phyloP scores from a whole-genome alignment of 768 basidiomycete genomes.

The Mycena amicta region DNA sequence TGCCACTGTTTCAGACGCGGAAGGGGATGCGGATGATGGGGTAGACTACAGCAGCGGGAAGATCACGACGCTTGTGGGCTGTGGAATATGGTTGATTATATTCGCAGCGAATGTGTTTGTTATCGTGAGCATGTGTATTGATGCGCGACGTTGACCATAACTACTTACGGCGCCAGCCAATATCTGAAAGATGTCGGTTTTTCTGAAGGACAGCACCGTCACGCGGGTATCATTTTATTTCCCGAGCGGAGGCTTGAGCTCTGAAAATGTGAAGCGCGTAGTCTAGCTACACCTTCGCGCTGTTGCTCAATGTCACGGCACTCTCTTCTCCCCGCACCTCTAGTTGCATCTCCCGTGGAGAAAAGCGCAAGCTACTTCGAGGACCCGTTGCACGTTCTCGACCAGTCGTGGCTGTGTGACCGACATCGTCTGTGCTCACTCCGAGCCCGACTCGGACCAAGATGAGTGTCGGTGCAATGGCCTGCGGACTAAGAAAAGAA shows the following conservation, averaged over 20 bases:
- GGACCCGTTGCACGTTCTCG: not conserved
- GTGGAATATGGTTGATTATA: constrained; percentile 64
- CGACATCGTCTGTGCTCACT: constrained; percentile 14
- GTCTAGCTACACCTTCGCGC: too few species aligned
- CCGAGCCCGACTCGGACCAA: constrained; percentile 15
- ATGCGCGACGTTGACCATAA: not conserved
- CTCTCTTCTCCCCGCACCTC: too few species aligned
- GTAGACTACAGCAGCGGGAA: constrained; percentile 69
- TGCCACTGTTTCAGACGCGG: constrained; percentile 15
- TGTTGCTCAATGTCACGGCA: too few species aligned
- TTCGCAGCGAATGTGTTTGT: constrained; percentile 78
- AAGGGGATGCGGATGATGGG: constrained; percentile 32
- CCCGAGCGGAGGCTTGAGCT: too few species aligned
- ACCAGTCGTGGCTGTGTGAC: not conserved
- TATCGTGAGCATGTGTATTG: constrained; percentile 38
- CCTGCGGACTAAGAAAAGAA: not conserved
- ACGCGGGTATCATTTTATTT: too few species aligned
- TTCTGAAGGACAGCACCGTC: too few species aligned
- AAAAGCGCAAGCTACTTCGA: not conserved
- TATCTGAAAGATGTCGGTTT: too few species aligned
- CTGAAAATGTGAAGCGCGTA: too few species aligned
- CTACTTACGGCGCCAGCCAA: too few species aligned
- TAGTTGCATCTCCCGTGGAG: too few species aligned
- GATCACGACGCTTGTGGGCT: constrained; percentile 52
- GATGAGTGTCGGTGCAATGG: constrained; percentile 12